phyloP scores from a whole-genome alignment of 352 stramenopile species.

The Phytopythium cucurbitacearum region DNA sequence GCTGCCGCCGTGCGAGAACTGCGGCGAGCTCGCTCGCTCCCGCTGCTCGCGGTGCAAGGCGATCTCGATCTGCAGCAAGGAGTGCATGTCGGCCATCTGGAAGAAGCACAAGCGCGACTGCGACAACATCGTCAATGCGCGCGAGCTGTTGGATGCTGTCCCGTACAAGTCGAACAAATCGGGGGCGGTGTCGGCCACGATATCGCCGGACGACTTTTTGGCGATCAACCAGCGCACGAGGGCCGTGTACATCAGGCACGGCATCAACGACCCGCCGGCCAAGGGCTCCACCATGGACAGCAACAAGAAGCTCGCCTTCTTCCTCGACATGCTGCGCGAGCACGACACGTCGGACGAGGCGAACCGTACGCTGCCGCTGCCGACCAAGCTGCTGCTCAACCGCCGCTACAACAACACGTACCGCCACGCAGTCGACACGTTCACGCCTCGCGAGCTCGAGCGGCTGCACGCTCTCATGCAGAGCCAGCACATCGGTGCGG shows the following conservation, averaged over 20 bases:
- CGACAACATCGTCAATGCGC: slow-evolving; percentile 12
- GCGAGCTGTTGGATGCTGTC: slow-evolving; percentile 7
- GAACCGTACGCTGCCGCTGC: slow-evolving; percentile 16
- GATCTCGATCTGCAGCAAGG: slow-evolving; percentile 16
- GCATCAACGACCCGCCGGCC: slow-evolving; percentile 10
- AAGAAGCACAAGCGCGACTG: slow-evolving; percentile 22
- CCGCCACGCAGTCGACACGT: slow-evolving; percentile 15
- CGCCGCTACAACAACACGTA: slow-evolving; percentile 29
- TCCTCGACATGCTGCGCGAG: slow-evolving; percentile 18
- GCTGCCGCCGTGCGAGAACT: slow-evolving; percentile 17
- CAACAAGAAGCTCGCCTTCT: slow-evolving; percentile 20
- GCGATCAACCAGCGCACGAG: slow-evolving; percentile 8
- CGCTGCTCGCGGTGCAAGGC: slow-evolving; percentile 27
- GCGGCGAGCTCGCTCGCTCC: slow-evolving; percentile 12
- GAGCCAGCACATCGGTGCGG: slow-evolving; percentile 11
- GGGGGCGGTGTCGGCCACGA: slow-evolving; percentile 1
- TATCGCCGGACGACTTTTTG: slow-evolving; percentile 3
- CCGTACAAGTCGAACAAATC: not conserved
- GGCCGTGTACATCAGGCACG: slow-evolving; percentile 15
- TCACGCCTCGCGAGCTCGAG: slow-evolving; percentile 14
- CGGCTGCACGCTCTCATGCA: slow-evolving; percentile 18
- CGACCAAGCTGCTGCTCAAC: slow-evolving; percentile 32
- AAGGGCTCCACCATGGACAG: slow-evolving; percentile 13
- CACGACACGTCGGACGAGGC: slow-evolving; percentile 14
- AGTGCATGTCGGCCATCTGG: slow-evolving; percentile 21